Percentiles rank a stretch among this genome's conserved stretches.
Conservation (phyloP, 371 early-diverging fungal genomes). For the Funneliformis caledonium region DNA sequence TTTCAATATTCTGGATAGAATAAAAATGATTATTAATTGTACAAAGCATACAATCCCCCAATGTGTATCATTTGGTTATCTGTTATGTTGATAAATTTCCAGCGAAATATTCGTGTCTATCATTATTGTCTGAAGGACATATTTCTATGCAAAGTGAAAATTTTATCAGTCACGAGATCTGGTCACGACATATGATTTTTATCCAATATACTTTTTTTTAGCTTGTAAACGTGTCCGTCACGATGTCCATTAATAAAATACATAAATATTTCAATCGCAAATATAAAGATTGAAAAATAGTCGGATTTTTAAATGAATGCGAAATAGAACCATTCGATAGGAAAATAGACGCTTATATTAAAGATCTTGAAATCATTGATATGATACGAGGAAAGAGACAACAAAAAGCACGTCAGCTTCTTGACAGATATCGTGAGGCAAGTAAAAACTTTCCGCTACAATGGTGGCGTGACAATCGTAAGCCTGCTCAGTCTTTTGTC, state of each 20-base stretch:
- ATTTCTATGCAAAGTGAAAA: too few relatives aligned
- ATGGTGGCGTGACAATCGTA: constrained; percentile 19
- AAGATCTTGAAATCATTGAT: constrained; percentile 24
- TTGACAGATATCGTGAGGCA: neutral
- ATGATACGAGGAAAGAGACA: neutral
- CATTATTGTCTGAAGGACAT: too few relatives aligned
- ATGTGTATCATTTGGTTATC: too few relatives aligned
- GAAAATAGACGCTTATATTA: constrained; percentile 15
- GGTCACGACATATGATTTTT: too few relatives aligned
- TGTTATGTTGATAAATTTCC: too few relatives aligned
- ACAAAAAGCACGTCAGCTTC: constrained; percentile 7
- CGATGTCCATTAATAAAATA: neutral
- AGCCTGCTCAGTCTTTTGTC: constrained; percentile 11
- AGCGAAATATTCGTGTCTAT: too few relatives aligned
- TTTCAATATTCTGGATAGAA: too few relatives aligned
- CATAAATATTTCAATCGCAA: constrained; percentile 33
- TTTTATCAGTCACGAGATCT: too few relatives aligned
- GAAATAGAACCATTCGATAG: constrained; percentile 24
- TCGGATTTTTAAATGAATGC: constrained; percentile 30
- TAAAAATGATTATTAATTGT: too few relatives aligned
- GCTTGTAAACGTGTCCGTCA: too few relatives aligned
- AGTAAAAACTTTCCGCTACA: neutral
- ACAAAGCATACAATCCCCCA: too few relatives aligned
- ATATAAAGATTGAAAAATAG: constrained; percentile 18
- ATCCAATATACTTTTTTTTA: too few relatives aligned